phyloP scores from a whole-genome alignment of 768 basidiomycete species.

The Mycena rebaudengoi region DNA sequence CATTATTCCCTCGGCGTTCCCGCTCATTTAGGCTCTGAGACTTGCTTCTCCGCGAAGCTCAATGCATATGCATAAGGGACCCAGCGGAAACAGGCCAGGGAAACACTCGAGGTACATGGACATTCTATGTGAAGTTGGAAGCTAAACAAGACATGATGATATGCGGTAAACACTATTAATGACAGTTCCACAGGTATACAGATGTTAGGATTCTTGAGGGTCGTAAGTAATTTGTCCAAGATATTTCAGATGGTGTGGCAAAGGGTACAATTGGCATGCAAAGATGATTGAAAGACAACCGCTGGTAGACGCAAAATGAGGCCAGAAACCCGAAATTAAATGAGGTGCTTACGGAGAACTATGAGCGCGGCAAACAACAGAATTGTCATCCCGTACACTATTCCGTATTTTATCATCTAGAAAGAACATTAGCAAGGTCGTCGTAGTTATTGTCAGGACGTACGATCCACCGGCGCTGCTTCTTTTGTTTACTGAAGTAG shows the following conservation, averaged over 20 bases:
- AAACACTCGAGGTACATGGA: no score
- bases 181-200: constrained; percentile 19
- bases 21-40: no score
- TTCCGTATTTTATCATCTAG: constrained; percentile 86
- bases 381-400: constrained; percentile 76
- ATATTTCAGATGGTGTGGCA: constrained; percentile 49
- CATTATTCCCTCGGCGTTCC: no score
- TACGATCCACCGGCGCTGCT: constrained; percentile 91
- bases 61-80: no score
- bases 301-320: constrained; percentile 48
- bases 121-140: neutral
- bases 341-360: constrained; percentile 67
- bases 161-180: constrained; percentile 10
- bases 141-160: neutral
- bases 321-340: constrained; percentile 9
- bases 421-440: constrained; percentile 12
- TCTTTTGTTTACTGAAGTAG: constrained; percentile 89
- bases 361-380: constrained; percentile 80
- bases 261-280: constrained; percentile 71
- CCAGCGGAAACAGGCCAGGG: no score
- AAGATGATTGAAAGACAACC: constrained; percentile 63
- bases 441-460: constrained; percentile 35
- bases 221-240: constrained; percentile 21
- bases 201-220: constrained; percentile 13
- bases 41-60: no score